These are phyloP conservation scores for Mycena venus DNA, from an alignment of 768 basidiomycete species.

Conservation along the genomic window DNA sequence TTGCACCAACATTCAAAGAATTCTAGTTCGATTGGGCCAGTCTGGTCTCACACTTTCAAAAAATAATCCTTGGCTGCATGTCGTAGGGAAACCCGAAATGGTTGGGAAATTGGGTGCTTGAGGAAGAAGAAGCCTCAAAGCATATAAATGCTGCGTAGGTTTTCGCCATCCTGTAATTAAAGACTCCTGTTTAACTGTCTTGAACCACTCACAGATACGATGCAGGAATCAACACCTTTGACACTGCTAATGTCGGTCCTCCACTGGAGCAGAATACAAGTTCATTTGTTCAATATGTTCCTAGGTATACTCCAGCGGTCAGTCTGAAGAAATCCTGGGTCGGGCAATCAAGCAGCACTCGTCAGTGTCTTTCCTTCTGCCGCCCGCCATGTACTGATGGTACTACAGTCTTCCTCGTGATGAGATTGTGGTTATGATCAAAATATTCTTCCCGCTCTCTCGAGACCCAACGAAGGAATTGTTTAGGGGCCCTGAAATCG, in stretches of 20 bases:
- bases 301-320: slow-evolving; percentile 26
- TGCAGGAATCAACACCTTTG: no score
- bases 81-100: slow-evolving; percentile 11
- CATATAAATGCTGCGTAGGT: slow-evolving; percentile 37
- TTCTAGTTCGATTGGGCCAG: slow-evolving; percentile 10
- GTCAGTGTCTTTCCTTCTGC: no score
- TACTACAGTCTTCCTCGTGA: slow-evolving; percentile 57
- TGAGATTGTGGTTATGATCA: slow-evolving; percentile 58
- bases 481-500: slow-evolving; percentile 37
- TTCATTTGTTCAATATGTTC: background rate
- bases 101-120: no score
- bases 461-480: slow-evolving; percentile 50
- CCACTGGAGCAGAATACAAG: no score
- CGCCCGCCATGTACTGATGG: no score
- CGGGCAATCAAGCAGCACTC: slow-evolving; percentile 52
- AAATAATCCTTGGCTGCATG: slow-evolving; percentile 27
- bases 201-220: slow-evolving; percentile 34
- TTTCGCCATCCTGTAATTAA: background rate
- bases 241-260: slow-evolving; percentile 48
- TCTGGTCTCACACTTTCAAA: slow-evolving; percentile 16
- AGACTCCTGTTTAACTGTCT: background rate
- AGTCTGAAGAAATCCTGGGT: slow-evolving; percentile 58
- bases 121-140: slow-evolving; percentile 16
- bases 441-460: slow-evolving; percentile 53
- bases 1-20: background rate